Percentiles rank a stretch among this genome's conserved stretches.
Evolutionary conservation across 2,329 filamentous ascomycete species (phyloP).

Genomic region (Epichloe uncinata): DNA sequence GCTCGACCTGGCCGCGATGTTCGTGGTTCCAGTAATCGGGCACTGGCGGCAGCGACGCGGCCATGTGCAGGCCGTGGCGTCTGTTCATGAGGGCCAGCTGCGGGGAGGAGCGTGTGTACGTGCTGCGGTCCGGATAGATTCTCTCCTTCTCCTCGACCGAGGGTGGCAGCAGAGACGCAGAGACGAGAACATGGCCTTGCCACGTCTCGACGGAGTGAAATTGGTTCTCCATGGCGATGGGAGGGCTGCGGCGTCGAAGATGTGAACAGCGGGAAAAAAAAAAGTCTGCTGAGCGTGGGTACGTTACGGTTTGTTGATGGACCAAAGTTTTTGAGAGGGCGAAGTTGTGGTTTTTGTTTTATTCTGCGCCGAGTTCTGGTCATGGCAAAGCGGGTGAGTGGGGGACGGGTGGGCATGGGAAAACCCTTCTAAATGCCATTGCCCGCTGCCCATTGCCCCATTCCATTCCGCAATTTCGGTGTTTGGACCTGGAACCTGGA

Average conservation of each 20-base stretch:
- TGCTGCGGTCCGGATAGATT: not conserved
- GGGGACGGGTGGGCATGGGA: not conserved
- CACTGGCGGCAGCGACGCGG: not conserved
- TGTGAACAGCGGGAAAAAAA: not conserved
- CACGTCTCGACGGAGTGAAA: not conserved
- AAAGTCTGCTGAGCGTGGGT: not conserved
- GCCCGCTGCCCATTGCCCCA: no score
- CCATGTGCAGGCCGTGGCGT: not conserved
- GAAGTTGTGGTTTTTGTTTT: no score
- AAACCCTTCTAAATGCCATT: not conserved
- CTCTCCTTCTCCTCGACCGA: not conserved
- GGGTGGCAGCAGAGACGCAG: not conserved
- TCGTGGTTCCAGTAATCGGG: constrained; percentile 1
- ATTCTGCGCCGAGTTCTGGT: no score
- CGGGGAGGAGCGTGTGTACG: not conserved
- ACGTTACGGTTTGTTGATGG: not conserved
- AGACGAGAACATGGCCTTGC: constrained; percentile 1
- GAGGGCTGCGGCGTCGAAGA: not conserved
- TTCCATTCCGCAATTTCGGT: not conserved
- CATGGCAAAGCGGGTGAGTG: not conserved
- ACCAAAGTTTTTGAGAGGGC: not conserved
- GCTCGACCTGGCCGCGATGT: not conserved
- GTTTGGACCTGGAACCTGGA: not conserved
- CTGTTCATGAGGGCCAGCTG: not conserved
- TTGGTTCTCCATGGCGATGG: not conserved